Percentiles rank a stretch among this genome's conserved stretches.
phyloP scores from a whole-genome alignment of 1,284 basidiomycete species.

The Abortiporus biennis region DNA sequence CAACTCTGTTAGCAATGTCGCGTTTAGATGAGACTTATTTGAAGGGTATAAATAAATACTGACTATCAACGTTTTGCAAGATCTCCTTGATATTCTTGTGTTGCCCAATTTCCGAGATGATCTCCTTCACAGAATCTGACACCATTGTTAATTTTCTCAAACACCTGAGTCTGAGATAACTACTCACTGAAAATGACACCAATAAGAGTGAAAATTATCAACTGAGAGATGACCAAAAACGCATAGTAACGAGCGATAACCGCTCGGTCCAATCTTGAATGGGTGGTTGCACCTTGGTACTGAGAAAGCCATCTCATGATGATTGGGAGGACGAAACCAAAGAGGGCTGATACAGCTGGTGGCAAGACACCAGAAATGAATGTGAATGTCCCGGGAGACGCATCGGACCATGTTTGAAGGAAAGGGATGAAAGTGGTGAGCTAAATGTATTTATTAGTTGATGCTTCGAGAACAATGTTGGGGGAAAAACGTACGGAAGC shows the following conservation, averaged over 20 bases:
- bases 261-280: constrained; percentile 79
- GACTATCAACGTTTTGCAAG: constrained; percentile 60
- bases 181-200: constrained; percentile 79
- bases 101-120: constrained; percentile 64
- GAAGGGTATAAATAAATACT: background rate
- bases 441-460: constrained; percentile 24
- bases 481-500: constrained; percentile 45
- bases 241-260: constrained; percentile 89
- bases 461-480: background rate
- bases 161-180: constrained; percentile 2
- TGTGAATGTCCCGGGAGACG: constrained; percentile 60
- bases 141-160: background rate
- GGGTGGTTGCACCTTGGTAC: constrained; percentile 78
- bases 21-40: background rate
- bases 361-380: constrained; percentile 86
- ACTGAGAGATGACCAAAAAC: constrained; percentile 86
- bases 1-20: constrained; percentile 42
- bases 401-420: constrained; percentile 59
- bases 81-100: constrained; percentile 66
- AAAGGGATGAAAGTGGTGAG: constrained; percentile 67
- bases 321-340: constrained; percentile 83
- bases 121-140: constrained; percentile 58
- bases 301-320: constrained; percentile 81
- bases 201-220: constrained; percentile 89
- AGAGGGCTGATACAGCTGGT: constrained; percentile 80